A percentile compares a stretch with the other conserved stretches of the same genome.
These are phyloP conservation scores for Posidonia oceanica DNA, from an alignment of 116 monocot species.

Conservation along the genomic window DNA sequence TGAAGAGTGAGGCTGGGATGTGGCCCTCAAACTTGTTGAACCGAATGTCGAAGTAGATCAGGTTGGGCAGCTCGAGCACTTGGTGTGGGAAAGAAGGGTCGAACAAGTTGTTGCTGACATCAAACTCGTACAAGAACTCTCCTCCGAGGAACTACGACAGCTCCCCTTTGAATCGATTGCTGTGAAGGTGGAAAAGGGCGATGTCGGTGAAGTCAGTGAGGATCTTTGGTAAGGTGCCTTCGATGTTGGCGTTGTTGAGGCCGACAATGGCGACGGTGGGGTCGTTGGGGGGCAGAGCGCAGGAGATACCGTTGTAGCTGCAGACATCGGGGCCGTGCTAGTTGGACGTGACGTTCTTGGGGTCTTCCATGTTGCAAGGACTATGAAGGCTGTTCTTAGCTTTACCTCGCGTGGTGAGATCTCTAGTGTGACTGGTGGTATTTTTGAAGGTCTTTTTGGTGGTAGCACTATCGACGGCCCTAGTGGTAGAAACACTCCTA, in stretches of 20 bases:
- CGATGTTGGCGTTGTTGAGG: too few relatives aligned
- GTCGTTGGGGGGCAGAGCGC: conserved; percentile 40
- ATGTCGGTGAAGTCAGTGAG: conserved; percentile 57
- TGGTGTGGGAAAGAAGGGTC: conserved; percentile 21
- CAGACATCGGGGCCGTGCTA: conserved; percentile 20
- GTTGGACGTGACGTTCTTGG: background rate
- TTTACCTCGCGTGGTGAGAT: too few relatives aligned
- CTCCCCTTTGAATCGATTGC: background rate
- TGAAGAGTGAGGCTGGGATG: conserved; percentile 31
- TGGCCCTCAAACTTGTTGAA: conserved; percentile 29
- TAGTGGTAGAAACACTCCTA: too few relatives aligned
- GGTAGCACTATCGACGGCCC: too few relatives aligned
- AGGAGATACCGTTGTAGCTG: conserved; percentile 60
- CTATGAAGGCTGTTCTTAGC: too few relatives aligned
- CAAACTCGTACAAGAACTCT: conserved; percentile 20
- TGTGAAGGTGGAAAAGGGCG: too few relatives aligned
- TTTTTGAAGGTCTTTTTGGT: too few relatives aligned
- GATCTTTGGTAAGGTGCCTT: conserved; percentile 40
- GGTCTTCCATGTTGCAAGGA: background rate
- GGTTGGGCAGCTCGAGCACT: conserved; percentile 2
- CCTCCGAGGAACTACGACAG: conserved; percentile 31
- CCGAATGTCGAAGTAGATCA: conserved; percentile 16
- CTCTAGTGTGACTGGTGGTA: too few relatives aligned
- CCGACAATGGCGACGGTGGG: conserved; percentile 17
- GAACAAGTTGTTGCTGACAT: conserved; percentile 34